Conservation (phyloP, 164 flowering plant genomes). For the Vitis rotundifolia region DNA sequence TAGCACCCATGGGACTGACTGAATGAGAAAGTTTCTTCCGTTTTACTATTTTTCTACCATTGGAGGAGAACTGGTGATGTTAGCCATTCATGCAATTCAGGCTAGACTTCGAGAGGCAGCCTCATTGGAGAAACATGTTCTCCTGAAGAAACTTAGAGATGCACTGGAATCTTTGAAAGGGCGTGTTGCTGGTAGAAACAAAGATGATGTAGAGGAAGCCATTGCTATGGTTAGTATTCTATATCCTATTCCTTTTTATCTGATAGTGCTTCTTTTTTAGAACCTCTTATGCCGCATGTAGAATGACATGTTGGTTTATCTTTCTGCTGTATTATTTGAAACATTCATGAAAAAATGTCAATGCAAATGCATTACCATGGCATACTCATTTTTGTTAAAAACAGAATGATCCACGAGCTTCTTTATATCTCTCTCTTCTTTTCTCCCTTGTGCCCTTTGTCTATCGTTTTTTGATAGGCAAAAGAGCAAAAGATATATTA, state of each 20-base stretch:
- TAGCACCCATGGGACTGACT: no score
- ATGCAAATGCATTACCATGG: no score
- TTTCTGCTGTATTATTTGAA: neutral
- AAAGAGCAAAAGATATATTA: no score
- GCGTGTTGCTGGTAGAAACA: slow-evolving; percentile 61
- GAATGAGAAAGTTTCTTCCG: no score
- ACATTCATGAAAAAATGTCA: neutral
- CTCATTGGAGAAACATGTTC: slow-evolving; percentile 70
- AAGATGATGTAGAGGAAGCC: slow-evolving; percentile 78
- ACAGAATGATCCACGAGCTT: no score
- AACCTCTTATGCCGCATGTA: neutral
- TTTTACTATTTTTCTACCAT: no score
- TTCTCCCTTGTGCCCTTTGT: no score
- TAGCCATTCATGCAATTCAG: slow-evolving; percentile 32
- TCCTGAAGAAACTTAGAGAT: slow-evolving; percentile 77
- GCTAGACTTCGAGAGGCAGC: slow-evolving; percentile 66
- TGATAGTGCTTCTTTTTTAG: neutral
- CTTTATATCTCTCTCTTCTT: no score
- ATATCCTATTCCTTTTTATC: neutral
- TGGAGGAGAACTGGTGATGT: neutral
- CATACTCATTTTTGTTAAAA: no score
- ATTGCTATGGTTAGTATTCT: slow-evolving; percentile 56
- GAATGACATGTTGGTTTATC: neutral
- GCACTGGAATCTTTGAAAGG: slow-evolving; percentile 66
- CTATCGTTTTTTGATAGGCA: no score